These are phyloP conservation scores for Gymnopilus dilepis DNA, from an alignment of 768 basidiomycete species.

Conservation along the genomic window DNA sequence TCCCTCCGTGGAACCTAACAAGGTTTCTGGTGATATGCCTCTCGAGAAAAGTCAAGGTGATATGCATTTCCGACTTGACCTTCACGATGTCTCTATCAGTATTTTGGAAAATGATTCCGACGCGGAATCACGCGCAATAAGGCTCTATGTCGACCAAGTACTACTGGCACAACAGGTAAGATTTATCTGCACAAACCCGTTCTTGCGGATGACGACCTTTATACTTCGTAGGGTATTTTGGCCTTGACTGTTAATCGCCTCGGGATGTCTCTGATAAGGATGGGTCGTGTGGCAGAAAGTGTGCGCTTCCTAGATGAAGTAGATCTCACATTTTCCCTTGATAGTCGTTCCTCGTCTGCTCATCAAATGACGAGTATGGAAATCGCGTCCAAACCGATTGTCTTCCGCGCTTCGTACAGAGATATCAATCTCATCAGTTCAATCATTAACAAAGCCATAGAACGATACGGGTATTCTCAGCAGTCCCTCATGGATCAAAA, in stretches of 20 bases:
- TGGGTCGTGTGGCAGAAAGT: slow-evolving; percentile 82
- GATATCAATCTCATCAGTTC: slow-evolving; percentile 89
- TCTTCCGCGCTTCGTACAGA: slow-evolving; percentile 94
- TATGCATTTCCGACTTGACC: slow-evolving; percentile 78
- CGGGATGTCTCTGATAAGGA: slow-evolving; percentile 92
- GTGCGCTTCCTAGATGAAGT: slow-evolving; percentile 94
- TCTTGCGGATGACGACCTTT: slow-evolving; percentile 5
- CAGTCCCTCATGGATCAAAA: slow-evolving; percentile 22
- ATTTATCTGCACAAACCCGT: not conserved
- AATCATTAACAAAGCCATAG: slow-evolving; percentile 86
- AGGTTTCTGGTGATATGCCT: not conserved
- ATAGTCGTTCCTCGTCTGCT: slow-evolving; percentile 73
- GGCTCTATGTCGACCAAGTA: slow-evolving; percentile 81
- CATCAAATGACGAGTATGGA: slow-evolving; percentile 86
- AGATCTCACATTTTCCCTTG: slow-evolving; percentile 85
- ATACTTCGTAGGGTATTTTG: slow-evolving; percentile 75
- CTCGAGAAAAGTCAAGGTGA: slow-evolving; percentile 12
- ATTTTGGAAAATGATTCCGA: slow-evolving; percentile 87
- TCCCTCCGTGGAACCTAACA: not conserved
- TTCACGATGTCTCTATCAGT: slow-evolving; percentile 88
- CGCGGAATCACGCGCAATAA: slow-evolving; percentile 83
- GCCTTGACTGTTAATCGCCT: slow-evolving; percentile 80
- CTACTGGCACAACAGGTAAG: slow-evolving; percentile 88
- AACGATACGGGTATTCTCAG: slow-evolving; percentile 64
- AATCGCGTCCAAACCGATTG: slow-evolving; percentile 77